A percentile compares a stretch with the other conserved stretches of the same genome.
phyloP scores from a whole-genome alignment of 805 yeast species.

The Naumovozyma baii region DNA sequence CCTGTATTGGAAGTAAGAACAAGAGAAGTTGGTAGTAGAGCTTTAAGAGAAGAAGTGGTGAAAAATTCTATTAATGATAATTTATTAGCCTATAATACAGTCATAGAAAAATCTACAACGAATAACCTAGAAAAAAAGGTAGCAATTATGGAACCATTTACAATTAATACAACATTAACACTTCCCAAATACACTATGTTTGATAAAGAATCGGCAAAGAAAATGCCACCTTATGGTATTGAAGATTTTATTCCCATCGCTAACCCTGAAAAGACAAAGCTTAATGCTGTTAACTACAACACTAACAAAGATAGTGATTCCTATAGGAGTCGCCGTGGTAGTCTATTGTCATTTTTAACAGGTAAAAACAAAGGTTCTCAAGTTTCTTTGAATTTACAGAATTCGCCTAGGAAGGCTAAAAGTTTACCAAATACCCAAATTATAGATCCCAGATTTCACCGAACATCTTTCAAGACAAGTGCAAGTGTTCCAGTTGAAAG shows the following conservation, averaged over 20 bases:
- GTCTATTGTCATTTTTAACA: conserved; percentile 17
- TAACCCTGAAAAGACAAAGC: conserved; percentile 5
- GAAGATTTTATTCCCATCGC: conserved; percentile 16
- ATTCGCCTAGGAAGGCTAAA: neutral
- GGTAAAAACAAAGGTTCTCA: conserved; percentile 5
- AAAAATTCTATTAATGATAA: conserved; percentile 50
- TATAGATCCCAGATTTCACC: conserved; percentile 10
- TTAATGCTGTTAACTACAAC: neutral
- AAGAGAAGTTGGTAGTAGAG: conserved; percentile 36
- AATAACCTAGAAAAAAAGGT: conserved; percentile 7
- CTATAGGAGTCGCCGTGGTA: conserved; percentile 4
- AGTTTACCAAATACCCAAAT: neutral
- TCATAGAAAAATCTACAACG: conserved; percentile 28
- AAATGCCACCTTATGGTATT: conserved; percentile 28
- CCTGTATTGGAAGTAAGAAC: conserved; percentile 59
- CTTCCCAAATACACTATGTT: conserved; percentile 23
- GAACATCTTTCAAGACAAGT: conserved; percentile 11
- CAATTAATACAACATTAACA: conserved; percentile 18
- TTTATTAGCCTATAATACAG: conserved; percentile 42
- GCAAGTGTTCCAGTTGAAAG: conserved; percentile 16
- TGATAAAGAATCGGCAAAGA: conserved; percentile 16
- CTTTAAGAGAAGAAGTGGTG: conserved; percentile 51
- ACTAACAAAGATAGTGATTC: neutral
- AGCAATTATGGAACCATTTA: conserved; percentile 19
- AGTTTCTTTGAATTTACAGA: too few relatives aligned